A percentile compares a stretch with the other conserved stretches of the same genome.
Evolutionary conservation across 768 basidiomycete species (phyloP).

Genomic region (Leccinum variicolor): DNA sequence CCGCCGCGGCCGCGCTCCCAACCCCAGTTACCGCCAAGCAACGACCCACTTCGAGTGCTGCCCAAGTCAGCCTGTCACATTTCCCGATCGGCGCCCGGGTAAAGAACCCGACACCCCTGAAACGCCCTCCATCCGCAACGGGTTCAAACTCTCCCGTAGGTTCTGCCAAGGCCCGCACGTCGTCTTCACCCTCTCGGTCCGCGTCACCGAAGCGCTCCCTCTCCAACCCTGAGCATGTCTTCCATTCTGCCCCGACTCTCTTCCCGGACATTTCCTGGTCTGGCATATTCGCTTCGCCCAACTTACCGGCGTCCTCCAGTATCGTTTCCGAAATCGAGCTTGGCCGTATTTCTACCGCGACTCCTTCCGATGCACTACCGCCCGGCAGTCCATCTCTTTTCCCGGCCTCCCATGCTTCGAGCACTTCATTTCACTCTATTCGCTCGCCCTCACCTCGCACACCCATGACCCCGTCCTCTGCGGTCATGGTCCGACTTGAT

Average conservation of each 20-base stretch:
- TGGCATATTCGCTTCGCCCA: conserved; percentile 11
- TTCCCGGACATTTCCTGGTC: conserved; percentile 21
- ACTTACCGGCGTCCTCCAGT: neutral
- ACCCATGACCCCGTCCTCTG: conserved; percentile 12
- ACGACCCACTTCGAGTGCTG: conserved; percentile 3
- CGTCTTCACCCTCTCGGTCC: neutral
- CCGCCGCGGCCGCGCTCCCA: conserved; percentile 8
- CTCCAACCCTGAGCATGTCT: neutral
- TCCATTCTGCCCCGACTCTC: conserved; percentile 15
- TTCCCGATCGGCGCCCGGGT: neutral
- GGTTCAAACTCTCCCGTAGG: conserved; percentile 1
- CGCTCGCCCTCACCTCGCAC: conserved; percentile 5
- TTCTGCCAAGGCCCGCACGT: neutral
- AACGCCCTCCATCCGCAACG: conserved; percentile 6
- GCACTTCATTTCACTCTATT: conserved; percentile 4
- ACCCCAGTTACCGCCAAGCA: conserved; percentile 13
- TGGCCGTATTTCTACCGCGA: neutral
- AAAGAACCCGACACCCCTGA: conserved; percentile 9
- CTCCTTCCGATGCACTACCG: neutral
- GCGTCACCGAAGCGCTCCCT: neutral
- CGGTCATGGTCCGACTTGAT: conserved; percentile 18
- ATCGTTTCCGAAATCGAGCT: neutral
- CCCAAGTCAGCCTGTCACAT: neutral
- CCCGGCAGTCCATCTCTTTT: conserved; percentile 8
- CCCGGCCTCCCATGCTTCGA: neutral